phyloP scores from a whole-genome alignment of 805 yeast genomes.

The Jamesozyma spencerorum region DNA sequence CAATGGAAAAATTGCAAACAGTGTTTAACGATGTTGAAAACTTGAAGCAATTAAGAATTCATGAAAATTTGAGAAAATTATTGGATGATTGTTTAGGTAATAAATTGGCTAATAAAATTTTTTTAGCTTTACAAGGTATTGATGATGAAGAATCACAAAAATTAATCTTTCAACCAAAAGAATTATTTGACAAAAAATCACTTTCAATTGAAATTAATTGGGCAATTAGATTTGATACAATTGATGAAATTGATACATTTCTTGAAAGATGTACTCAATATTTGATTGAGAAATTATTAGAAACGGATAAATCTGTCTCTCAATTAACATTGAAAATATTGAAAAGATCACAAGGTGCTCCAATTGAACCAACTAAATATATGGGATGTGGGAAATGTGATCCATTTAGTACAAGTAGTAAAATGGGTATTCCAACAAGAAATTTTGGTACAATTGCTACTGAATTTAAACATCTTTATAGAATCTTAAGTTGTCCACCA shows the following conservation, averaged over 20 bases:
- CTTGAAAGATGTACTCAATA: constrained; percentile 50
- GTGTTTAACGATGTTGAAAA: constrained; percentile 2
- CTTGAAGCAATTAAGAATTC: constrained; percentile 32
- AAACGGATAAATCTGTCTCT: constrained; percentile 42
- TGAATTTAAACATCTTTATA: constrained; percentile 47
- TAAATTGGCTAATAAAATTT: constrained; percentile 60
- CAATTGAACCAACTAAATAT: constrained; percentile 65
- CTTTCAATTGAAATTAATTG: constrained; percentile 84
- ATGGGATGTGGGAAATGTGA: constrained; percentile 83
- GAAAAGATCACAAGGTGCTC: constrained; percentile 54
- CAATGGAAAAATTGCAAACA: constrained; percentile 37
- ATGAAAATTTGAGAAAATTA: constrained; percentile 29
- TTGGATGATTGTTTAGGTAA: constrained; percentile 46
- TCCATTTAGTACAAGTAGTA: constrained; percentile 46
- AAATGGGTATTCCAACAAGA: constrained; percentile 52
- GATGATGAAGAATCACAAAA: constrained; percentile 52
- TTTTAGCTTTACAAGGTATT: constrained; percentile 51
- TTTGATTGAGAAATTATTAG: constrained; percentile 42
- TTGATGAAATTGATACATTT: constrained; percentile 57
- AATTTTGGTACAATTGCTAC: constrained; percentile 52
- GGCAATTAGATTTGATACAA: constrained; percentile 69
- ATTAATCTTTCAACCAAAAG: constrained; percentile 40
- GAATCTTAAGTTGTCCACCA: constrained; percentile 51
- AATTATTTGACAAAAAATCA: constrained; percentile 51
- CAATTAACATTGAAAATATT: constrained; percentile 59